phyloP scores from a whole-genome alignment of 2,329 filamentous ascomycete species.

The Ophiostoma triangulosporum region DNA sequence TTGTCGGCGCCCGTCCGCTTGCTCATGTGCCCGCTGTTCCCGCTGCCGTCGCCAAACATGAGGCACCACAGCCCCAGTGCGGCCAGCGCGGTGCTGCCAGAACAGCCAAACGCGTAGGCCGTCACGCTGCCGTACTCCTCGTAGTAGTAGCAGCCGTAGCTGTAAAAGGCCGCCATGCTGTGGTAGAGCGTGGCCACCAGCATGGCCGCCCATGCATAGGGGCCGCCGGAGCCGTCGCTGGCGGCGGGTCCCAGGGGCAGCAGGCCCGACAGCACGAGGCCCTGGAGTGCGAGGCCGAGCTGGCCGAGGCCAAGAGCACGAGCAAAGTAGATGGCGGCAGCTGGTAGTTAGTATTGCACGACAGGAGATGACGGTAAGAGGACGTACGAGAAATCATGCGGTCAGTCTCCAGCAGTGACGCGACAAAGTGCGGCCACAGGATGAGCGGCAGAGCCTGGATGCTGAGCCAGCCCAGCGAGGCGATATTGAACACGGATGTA shows the following conservation, averaged over 20 bases:
- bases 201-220: constrained; percentile 52
- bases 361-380: background rate
- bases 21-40: constrained; percentile 19
- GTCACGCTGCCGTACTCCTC: constrained; percentile 43
- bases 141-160: constrained; percentile 52
- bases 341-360: constrained; percentile 22
- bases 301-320: constrained; percentile 56
- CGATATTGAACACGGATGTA: constrained; percentile 36
- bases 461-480: constrained; percentile 37
- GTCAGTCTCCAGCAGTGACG: constrained; percentile 25
- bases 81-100: constrained; percentile 40
- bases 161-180: constrained; percentile 45
- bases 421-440: constrained; percentile 34
- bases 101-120: constrained; percentile 44
- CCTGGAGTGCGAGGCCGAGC: constrained; percentile 47
- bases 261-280: constrained; percentile 56
- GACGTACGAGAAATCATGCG: background rate
- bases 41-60: constrained; percentile 26
- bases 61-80: constrained; percentile 50
- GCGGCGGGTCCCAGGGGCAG: constrained; percentile 44
- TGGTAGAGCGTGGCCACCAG: constrained; percentile 57
- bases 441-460: constrained; percentile 34
- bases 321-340: constrained; percentile 58
- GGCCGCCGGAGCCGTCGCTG: constrained; percentile 33
- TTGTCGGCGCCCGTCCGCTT: constrained; percentile 28